Evolutionary conservation across 2,329 filamentous ascomycete species (phyloP).

Genomic region (Diplocarpon rosae): DNA sequence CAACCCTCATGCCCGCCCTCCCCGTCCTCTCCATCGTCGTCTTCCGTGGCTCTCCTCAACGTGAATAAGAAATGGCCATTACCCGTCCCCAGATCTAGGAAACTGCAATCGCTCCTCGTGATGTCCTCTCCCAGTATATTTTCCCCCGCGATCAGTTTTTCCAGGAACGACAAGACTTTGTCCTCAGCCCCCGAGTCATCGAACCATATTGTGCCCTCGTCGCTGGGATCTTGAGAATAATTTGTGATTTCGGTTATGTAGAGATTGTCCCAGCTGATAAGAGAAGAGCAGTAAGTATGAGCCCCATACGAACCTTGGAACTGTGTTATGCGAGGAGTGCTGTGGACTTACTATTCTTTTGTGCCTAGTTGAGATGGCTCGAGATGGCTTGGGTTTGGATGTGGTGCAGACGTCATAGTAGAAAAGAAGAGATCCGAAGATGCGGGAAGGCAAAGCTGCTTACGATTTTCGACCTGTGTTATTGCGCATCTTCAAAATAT

Average conservation of each 20-base stretch:
- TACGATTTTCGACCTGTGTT: not conserved
- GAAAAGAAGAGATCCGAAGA: not conserved
- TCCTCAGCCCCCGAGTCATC: slow-evolving; percentile 81
- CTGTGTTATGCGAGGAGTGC: no score
- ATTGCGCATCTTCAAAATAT: not conserved
- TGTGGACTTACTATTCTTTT: slow-evolving; percentile 62
- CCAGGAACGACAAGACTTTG: slow-evolving; percentile 59
- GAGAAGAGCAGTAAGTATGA: not conserved
- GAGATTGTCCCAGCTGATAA: slow-evolving; percentile 60
- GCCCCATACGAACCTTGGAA: no score
- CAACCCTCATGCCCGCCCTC: slow-evolving; percentile 40
- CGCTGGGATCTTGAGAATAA: slow-evolving; percentile 57
- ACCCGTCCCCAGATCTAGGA: slow-evolving; percentile 85
- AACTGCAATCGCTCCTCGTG: slow-evolving; percentile 34
- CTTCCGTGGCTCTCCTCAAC: slow-evolving; percentile 42
- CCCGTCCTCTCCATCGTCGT: slow-evolving; percentile 17
- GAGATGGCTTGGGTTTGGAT: slow-evolving; percentile 49
- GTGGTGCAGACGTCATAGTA: slow-evolving; percentile 20
- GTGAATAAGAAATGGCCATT: slow-evolving; percentile 87
- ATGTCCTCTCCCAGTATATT: slow-evolving; percentile 12
- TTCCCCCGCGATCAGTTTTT: slow-evolving; percentile 12
- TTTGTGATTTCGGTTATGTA: slow-evolving; percentile 64
- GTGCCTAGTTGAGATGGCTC: slow-evolving; percentile 71
- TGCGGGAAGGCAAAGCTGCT: not conserved
- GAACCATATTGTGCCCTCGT: slow-evolving; percentile 93